A percentile compares a stretch with the other conserved stretches of the same genome.
Conservation (phyloP, 257 asterid genomes). For the Lavandula angustifolia region DNA sequence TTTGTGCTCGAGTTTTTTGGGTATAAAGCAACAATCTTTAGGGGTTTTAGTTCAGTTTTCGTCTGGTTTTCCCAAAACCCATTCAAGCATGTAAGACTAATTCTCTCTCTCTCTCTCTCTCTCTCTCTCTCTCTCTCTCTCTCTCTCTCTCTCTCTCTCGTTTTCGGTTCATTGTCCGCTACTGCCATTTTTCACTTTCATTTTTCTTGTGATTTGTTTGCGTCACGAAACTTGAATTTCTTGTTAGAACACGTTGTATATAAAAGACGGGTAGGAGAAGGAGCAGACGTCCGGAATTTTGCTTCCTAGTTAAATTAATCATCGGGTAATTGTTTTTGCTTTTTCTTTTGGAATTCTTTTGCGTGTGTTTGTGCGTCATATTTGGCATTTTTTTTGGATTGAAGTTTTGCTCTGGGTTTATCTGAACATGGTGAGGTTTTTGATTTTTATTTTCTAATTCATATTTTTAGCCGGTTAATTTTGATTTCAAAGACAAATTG, state of each 20-base stretch:
- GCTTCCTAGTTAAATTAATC: constrained; percentile 26
- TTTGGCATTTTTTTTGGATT: neutral
- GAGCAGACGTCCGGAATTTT: constrained; percentile 23
- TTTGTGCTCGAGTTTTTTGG: too few species aligned
- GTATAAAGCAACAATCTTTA: constrained; percentile 28
- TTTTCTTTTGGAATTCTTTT: neutral
- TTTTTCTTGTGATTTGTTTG: constrained; percentile 30
- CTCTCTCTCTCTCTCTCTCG: neutral
- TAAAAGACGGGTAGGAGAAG: neutral
- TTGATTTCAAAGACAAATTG: constrained; percentile 24
- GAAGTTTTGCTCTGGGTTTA: constrained; percentile 1
- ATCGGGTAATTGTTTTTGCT: constrained; percentile 35
- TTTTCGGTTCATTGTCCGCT: too few species aligned
- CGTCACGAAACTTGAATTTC: constrained; percentile 42
- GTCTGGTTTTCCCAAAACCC: constrained; percentile 42
- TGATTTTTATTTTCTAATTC: neutral
- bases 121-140: neutral
- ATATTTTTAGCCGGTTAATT: neutral
- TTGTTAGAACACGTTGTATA: constrained; percentile 1
- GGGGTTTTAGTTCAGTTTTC: constrained; percentile 44
- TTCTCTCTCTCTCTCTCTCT: neutral
- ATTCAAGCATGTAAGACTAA: constrained; percentile 20
- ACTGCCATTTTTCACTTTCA: too few species aligned
- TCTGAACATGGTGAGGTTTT: constrained; percentile 13
- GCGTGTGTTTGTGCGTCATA: constrained; percentile 8